Base-by-base conservation (phyloP, 257 asterid genomes). In the Vinca minor region DNA sequence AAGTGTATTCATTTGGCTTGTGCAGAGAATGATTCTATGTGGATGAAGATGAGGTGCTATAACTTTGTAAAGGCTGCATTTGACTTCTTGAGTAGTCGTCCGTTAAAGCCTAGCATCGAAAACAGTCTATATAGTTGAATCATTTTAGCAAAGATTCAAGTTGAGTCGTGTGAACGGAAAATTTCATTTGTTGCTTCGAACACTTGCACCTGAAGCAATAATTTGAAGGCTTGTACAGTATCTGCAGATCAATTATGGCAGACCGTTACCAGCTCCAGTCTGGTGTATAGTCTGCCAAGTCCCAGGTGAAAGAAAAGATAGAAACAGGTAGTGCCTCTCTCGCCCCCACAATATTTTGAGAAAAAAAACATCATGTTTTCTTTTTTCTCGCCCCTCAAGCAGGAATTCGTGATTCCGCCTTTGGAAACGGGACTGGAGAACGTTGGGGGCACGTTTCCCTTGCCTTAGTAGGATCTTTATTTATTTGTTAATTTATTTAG, bases 11-110 rank as follows among this genome's bases (percentile, higher is more conserved):
- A 57, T 28, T 62, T 57, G 64, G 62, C 69, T 48, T 41, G 11
- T 60, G 39, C 44, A 45, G 69, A 75, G 65, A 29, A 45, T 28
- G 68, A 66, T 58, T 61, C 49, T 59, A n/a, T n/a, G 64, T 46
- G 41, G 69, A 62, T 42, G 47, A 61, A 52, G 60, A 5, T 29
- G 53, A 41, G 47, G 21, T 32, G 5, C 39, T 6, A 41, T 52
- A 72, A 62, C 56, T 64, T 56, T 53, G 25, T 41, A 66, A 63
- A 62, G 47, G 23, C 69, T 42, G 64, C 46, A 35, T 45, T 25
- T 20, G 47, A 59, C 26, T 71, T 58, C 68, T 47, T 20, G 39
- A 3, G 25, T 8, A 56, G 14, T 44, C 42, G 31, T 44, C 34
- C 23, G 4, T 41, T 50, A 34, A 41, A 14, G 59, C 29, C 5